Conservation (phyloP, 345 rosid species). For the Schrenkiella parvula region DNA sequence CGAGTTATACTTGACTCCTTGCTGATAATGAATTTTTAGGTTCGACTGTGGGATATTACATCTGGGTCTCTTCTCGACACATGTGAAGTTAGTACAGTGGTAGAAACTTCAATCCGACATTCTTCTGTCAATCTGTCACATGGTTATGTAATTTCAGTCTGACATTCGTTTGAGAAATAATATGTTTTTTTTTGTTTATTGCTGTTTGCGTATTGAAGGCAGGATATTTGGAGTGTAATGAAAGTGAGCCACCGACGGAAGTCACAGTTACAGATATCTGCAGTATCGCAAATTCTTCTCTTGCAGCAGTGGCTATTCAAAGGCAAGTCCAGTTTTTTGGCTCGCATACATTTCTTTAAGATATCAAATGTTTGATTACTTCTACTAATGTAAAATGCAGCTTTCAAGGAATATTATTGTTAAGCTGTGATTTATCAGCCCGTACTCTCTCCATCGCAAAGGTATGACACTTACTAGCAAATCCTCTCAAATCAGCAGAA, state of each 20-base stretch:
- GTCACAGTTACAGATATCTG: constrained; percentile 61
- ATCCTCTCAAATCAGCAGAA: neutral
- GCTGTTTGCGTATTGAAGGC: constrained; percentile 48
- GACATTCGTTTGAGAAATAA: neutral
- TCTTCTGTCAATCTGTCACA: neutral
- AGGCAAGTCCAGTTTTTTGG: constrained; percentile 38
- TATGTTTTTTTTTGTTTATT: neutral
- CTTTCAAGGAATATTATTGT: constrained; percentile 69
- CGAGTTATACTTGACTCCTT: neutral
- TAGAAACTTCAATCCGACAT: constrained; percentile 22
- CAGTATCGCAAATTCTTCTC: constrained; percentile 41
- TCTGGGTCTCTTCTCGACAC: constrained; percentile 83
- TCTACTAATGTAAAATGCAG: constrained; percentile 32
- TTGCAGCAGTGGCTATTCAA: constrained; percentile 74
- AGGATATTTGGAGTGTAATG: constrained; percentile 41
- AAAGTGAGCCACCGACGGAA: constrained; percentile 43
- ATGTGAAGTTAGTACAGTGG: constrained; percentile 70
- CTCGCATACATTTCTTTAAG: neutral
- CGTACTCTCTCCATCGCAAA: constrained; percentile 50
- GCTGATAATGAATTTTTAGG: constrained; percentile 37
- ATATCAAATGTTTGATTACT: constrained; percentile 17
- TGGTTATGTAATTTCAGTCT: neutral
- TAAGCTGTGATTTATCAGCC: constrained; percentile 54
- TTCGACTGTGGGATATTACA: constrained; percentile 83
- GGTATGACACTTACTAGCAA: constrained; percentile 40